These are phyloP conservation scores for Fremontodendron californicum DNA, from an alignment of 345 rosid species.

Conservation along the genomic window DNA sequence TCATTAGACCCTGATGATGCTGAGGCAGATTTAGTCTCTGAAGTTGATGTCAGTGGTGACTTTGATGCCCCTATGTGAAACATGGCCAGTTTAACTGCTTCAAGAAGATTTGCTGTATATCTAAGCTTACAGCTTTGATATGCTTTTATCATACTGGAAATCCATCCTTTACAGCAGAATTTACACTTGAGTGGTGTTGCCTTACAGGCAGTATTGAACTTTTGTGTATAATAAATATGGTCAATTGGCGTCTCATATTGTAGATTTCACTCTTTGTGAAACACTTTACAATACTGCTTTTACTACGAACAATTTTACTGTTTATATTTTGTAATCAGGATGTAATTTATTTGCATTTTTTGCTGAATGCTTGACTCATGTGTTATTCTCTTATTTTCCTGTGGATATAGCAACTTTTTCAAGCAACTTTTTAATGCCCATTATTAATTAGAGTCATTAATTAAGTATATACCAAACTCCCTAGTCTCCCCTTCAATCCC, in stretches of 20 bases:
- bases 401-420: no score
- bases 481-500: no score
- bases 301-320: neutral
- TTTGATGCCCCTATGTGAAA: constrained; percentile 6
- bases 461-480: no score
- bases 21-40: constrained; percentile 49
- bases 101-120: neutral
- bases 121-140: neutral
- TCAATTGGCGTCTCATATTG: neutral
- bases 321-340: neutral
- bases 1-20: constrained; percentile 34
- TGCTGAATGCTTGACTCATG: neutral
- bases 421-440: no score
- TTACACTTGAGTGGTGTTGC: neutral
- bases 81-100: neutral
- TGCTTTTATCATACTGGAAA: neutral
- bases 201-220: neutral
- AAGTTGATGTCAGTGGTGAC: constrained; percentile 50
- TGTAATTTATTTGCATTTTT: neutral
- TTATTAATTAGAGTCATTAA: no score
- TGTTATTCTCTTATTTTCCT: neutral
- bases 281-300: neutral
- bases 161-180: constrained; percentile 9
- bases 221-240: neutral
- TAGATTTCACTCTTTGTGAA: neutral